A percentile compares a stretch with the other conserved stretches of the same genome.
Conservation (phyloP, 2,329 filamentous ascomycete species). For the Cladophialophora exuberans region DNA sequence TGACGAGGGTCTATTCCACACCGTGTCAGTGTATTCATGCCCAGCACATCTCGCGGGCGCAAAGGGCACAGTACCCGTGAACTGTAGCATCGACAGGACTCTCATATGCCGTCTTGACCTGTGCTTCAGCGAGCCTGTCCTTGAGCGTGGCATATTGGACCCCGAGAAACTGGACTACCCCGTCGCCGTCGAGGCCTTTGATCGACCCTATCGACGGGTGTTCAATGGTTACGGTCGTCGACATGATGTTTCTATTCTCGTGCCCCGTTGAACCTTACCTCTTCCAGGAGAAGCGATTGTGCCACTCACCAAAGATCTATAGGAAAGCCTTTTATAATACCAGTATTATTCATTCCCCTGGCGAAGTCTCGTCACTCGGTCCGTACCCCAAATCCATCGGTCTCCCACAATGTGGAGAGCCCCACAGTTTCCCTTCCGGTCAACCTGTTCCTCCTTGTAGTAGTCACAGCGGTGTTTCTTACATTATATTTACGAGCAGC, state of each 20-base stretch:
- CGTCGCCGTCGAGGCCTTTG: slow-evolving; percentile 34
- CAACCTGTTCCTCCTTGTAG: too few relatives aligned
- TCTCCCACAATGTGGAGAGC: slow-evolving; percentile 17
- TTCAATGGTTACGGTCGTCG: slow-evolving; percentile 30
- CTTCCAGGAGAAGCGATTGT: neutral
- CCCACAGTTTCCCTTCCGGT: slow-evolving; percentile 7
- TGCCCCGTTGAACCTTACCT: neutral
- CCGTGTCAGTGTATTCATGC: neutral
- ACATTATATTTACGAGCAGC: too few relatives aligned
- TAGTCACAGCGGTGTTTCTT: too few relatives aligned
- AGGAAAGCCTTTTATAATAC: neutral
- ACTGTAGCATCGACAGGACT: slow-evolving; percentile 39
- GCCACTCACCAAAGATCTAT: too few relatives aligned
- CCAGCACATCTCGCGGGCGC: neutral
- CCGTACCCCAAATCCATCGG: slow-evolving; percentile 13
- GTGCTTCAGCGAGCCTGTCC: slow-evolving; percentile 41
- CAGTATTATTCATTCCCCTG: slow-evolving; percentile 2
- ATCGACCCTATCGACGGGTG: slow-evolving; percentile 38
- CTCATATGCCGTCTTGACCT: slow-evolving; percentile 36
- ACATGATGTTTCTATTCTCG: slow-evolving; percentile 11
- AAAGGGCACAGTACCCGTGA: slow-evolving; percentile 39
- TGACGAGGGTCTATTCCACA: slow-evolving; percentile 40
- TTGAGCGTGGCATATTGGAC: slow-evolving; percentile 44
- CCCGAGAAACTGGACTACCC: slow-evolving; percentile 41
- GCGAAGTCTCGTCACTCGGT: neutral